Conservation (phyloP, 148 eudicot species). For the Pharnaceum exiguum region DNA sequence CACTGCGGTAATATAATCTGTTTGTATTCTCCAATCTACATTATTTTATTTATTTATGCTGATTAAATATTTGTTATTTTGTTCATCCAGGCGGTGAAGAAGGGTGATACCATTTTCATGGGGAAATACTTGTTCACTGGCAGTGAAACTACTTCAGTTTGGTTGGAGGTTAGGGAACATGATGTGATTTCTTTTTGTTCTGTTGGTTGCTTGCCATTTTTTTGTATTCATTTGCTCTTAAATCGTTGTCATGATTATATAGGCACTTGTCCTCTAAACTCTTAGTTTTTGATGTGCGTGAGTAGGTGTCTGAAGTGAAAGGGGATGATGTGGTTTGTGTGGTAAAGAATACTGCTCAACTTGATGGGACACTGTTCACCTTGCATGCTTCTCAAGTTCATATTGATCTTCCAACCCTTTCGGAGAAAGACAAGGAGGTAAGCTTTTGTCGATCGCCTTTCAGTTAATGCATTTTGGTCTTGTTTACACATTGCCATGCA, state of each 20-base stretch:
- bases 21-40: no score
- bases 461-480: background rate
- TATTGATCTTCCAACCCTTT: slow-evolving; percentile 82
- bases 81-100: slow-evolving; percentile 83
- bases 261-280: background rate
- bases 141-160: slow-evolving; percentile 96
- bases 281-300: background rate
- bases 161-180: slow-evolving; percentile 79
- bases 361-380: slow-evolving; percentile 79
- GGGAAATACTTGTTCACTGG: slow-evolving; percentile 99
- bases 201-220: background rate
- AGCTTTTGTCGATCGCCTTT: slow-evolving; percentile 24
- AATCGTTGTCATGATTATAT: background rate
- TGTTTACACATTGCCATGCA: no score
- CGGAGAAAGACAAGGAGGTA: slow-evolving; percentile 85
- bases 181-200: background rate
- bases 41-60: slow-evolving; percentile 1
- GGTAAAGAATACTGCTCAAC: slow-evolving; percentile 82
- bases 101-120: slow-evolving; percentile 91
- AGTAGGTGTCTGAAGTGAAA: slow-evolving; percentile 71
- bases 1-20: no score
- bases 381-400: slow-evolving; percentile 87
- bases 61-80: slow-evolving; percentile 13
- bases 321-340: slow-evolving; percentile 77
- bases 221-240: background rate